Percentiles rank a stretch among this genome's conserved stretches.
Evolutionary conservation across 2,329 filamentous ascomycete genomes (phyloP).

Genomic region (Niveomyces coronatus): DNA sequence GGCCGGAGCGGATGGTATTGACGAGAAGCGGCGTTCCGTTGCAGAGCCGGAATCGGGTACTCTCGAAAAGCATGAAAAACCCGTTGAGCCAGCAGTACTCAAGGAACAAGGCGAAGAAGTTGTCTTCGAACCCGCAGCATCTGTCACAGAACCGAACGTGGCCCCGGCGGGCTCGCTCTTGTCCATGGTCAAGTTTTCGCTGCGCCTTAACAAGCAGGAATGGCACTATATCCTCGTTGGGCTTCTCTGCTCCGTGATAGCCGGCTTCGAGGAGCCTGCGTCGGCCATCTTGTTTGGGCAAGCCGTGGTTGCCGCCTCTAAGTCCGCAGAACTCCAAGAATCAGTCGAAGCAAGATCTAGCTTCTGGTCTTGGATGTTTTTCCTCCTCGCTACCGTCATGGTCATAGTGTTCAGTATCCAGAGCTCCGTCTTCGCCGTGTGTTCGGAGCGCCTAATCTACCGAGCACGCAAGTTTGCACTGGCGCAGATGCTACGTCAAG

Average conservation of each 20-base stretch:
- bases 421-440: background rate
- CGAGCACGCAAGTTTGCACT: slow-evolving; percentile 6
- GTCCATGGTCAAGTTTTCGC: background rate
- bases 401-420: background rate
- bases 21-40: background rate
- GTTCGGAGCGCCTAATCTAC: slow-evolving; percentile 12
- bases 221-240: background rate
- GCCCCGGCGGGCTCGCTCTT: background rate
- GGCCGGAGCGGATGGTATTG: background rate
- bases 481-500: slow-evolving; percentile 20
- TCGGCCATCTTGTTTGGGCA: background rate
- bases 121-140: background rate
- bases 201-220: background rate
- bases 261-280: background rate
- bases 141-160: background rate
- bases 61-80: too few relatives aligned
- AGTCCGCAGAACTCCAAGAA: background rate
- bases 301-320: background rate
- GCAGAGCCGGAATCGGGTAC: background rate
- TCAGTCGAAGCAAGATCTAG: background rate
- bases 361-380: background rate
- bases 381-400: background rate
- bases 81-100: too few relatives aligned
- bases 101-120: too few relatives aligned
- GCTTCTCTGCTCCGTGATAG: background rate